A percentile compares a stretch with the other conserved stretches of the same genome.
Conservation (phyloP, 2,329 filamentous ascomycete genomes). For the Zymoseptoria crescenta region DNA sequence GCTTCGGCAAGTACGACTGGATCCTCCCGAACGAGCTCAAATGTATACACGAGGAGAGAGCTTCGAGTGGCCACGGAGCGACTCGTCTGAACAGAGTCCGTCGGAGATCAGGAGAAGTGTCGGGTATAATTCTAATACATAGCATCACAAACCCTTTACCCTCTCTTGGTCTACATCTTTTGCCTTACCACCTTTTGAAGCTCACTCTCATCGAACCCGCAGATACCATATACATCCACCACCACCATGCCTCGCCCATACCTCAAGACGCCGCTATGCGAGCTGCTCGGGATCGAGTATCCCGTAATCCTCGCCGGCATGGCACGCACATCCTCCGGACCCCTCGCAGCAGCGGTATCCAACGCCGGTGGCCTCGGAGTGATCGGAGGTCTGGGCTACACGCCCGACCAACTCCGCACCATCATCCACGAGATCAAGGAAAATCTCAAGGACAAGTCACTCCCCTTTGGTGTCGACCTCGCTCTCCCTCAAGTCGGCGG, state of each 20-base stretch:
- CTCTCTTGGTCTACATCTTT: neutral
- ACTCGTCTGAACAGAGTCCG: neutral
- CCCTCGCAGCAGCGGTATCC: slow-evolving; percentile 75
- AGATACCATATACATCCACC: neutral
- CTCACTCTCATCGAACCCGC: neutral
- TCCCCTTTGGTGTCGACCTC: slow-evolving; percentile 87
- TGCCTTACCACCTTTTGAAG: neutral
- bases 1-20: neutral
- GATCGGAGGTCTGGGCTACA: slow-evolving; percentile 59
- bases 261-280: slow-evolving; percentile 69
- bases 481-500: slow-evolving; percentile 85
- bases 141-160: neutral
- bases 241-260: slow-evolving; percentile 31
- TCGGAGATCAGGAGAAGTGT: neutral
- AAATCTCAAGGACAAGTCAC: slow-evolving; percentile 54
- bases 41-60: neutral
- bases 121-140: neutral
- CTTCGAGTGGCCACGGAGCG: neutral
- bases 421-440: slow-evolving; percentile 84
- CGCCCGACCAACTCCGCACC: slow-evolving; percentile 62
- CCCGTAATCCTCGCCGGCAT: slow-evolving; percentile 90
- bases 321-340: slow-evolving; percentile 73
- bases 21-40: neutral
- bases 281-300: slow-evolving; percentile 74
- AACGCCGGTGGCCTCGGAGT: slow-evolving; percentile 75